Conservation (phyloP, 2,329 filamentous ascomycete species). For the Aspergillus ustus region DNA sequence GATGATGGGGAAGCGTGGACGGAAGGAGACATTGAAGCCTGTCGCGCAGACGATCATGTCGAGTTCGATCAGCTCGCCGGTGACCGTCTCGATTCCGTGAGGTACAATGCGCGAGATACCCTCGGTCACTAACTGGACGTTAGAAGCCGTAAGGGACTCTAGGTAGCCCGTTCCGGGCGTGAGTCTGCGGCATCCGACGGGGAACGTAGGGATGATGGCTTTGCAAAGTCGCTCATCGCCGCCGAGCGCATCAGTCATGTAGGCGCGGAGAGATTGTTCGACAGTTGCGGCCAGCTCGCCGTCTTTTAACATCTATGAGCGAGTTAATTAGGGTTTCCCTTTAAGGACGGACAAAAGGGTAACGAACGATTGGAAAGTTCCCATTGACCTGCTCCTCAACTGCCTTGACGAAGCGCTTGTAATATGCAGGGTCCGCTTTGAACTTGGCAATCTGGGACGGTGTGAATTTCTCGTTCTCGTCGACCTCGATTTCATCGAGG, state of each 20-base stretch:
- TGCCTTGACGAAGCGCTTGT: no score
- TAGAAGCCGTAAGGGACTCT: neutral
- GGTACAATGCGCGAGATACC: neutral
- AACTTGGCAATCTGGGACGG: neutral
- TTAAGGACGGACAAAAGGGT: no score
- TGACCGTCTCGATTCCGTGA: constrained; percentile 6
- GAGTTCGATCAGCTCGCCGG: neutral
- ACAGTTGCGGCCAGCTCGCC: no score
- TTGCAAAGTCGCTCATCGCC: neutral
- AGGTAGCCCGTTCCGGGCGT: constrained; percentile 5
- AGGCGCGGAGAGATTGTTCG: no score
- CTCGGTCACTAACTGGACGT: neutral
- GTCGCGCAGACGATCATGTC: constrained; percentile 7
- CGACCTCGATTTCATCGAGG: neutral
- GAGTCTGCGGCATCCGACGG: neutral
- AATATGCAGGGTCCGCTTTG: no score
- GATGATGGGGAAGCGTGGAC: constrained; percentile 1
- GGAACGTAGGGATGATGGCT: neutral
- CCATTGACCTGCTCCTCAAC: no score
- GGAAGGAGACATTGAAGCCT: constrained; percentile 8
- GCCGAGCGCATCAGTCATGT: no score
- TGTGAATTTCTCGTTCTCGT: neutral
- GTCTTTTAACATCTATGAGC: neutral
- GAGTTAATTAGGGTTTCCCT: no score
- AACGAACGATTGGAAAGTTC: no score